These are phyloP conservation scores for Saccharomycopsis phalli DNA, from an alignment of 1,139 yeast species.

Conservation along the genomic window DNA sequence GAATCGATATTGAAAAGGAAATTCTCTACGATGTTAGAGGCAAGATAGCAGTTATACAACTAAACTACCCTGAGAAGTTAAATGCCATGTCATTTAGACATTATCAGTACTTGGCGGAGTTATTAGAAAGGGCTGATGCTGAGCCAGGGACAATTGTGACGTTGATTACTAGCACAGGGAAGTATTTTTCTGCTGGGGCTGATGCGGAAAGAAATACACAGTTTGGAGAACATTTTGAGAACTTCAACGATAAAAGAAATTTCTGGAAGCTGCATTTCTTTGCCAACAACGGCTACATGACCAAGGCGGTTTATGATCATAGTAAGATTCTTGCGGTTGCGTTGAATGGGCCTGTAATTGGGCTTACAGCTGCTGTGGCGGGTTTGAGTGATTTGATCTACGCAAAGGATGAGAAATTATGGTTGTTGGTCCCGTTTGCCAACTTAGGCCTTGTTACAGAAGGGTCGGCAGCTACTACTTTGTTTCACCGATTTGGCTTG, in stretches of 20 bases:
- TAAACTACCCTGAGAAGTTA: constrained; percentile 51
- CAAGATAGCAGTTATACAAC: constrained; percentile 54
- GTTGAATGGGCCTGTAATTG: constrained; percentile 83
- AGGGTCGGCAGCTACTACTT: constrained; percentile 66
- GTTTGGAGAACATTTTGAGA: neutral
- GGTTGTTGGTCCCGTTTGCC: constrained; percentile 67
- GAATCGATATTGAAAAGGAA: constrained; percentile 28
- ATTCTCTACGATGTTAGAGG: constrained; percentile 46
- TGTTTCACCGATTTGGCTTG: constrained; percentile 65
- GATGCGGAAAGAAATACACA: constrained; percentile 38
- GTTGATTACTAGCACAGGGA: constrained; percentile 61
- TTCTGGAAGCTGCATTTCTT: constrained; percentile 47
- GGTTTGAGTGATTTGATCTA: constrained; percentile 71
- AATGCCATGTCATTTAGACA: constrained; percentile 67
- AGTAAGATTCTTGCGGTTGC: constrained; percentile 66
- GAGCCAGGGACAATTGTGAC: constrained; percentile 61
- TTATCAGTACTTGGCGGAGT: constrained; percentile 53
- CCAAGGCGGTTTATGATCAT: constrained; percentile 65
- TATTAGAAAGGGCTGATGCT: constrained; percentile 56
- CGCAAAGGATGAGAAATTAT: constrained; percentile 48
- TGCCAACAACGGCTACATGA: constrained; percentile 61
- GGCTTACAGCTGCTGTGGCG: constrained; percentile 67
- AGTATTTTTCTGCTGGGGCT: constrained; percentile 83
- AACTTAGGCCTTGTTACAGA: constrained; percentile 80
- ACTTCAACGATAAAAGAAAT: constrained; percentile 1